Evolutionary conservation across 768 basidiomycete species (phyloP).

Genomic region (Pleurotus citrinopileatus): DNA sequence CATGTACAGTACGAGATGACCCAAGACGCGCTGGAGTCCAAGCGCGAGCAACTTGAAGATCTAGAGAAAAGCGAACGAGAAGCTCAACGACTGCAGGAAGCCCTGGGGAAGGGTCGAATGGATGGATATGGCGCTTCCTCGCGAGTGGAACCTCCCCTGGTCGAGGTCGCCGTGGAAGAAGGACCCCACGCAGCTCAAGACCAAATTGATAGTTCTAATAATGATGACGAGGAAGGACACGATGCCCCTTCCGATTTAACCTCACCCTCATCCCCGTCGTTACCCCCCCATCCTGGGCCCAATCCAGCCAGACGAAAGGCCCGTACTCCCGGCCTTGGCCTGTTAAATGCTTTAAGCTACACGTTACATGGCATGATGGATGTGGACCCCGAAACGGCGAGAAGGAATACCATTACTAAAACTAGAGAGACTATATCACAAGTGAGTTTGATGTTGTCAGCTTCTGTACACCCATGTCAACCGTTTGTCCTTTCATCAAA

Average conservation of each 20-base stretch:
- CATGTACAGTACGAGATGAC: conserved; percentile 98
- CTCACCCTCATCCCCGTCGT: conserved; percentile 39
- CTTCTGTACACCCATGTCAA: neutral
- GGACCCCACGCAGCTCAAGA: conserved; percentile 23
- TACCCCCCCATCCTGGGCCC: conserved; percentile 81
- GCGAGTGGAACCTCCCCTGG: conserved; percentile 18
- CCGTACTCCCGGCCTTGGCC: conserved; percentile 75
- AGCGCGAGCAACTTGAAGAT: conserved; percentile 81
- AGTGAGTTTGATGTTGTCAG: conserved; percentile 39
- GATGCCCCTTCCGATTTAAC: conserved; percentile 17
- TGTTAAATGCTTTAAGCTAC: conserved; percentile 89
- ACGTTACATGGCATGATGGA: conserved; percentile 99
- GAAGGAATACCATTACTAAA: conserved; percentile 91
- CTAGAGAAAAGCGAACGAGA: conserved; percentile 92
- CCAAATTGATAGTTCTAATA: conserved; percentile 17
- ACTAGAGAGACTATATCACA: conserved; percentile 94
- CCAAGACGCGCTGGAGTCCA: conserved; percentile 82
- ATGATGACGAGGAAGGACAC: conserved; percentile 11
- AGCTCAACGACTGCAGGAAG: conserved; percentile 84
- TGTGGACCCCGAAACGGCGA: conserved; percentile 93
- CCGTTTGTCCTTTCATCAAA: conserved; percentile 28
- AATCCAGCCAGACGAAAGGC: conserved; percentile 56
- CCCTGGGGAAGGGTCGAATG: conserved; percentile 60
- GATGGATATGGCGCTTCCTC: conserved; percentile 22
- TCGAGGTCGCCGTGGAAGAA: conserved; percentile 24